Percentiles rank a stretch among this genome's conserved stretches.
These are phyloP conservation scores for Dioszegia aurantiaca DNA, from an alignment of 768 basidiomycete genomes.

Conservation along the genomic window DNA sequence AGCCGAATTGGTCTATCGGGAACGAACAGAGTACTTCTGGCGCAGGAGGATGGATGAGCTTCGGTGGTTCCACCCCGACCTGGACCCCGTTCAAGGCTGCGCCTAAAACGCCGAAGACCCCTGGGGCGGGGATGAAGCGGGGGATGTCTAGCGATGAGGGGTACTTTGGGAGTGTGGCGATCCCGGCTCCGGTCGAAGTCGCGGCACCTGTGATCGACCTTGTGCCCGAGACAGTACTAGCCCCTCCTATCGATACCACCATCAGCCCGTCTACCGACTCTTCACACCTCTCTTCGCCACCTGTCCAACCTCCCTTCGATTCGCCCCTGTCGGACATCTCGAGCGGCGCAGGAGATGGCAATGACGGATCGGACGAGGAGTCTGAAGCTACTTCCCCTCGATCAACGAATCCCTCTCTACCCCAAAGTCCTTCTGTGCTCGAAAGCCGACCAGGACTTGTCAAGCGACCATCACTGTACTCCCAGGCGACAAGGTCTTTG, in stretches of 20 bases:
- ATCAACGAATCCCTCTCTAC: slow-evolving; percentile 8
- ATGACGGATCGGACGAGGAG: slow-evolving; percentile 6
- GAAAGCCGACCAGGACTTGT: not conserved
- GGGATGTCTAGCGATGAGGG: slow-evolving; percentile 1
- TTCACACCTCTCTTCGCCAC: not conserved
- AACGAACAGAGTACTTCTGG: not conserved
- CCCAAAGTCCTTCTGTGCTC: not conserved
- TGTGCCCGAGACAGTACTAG: not conserved
- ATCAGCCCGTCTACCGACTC: not conserved
- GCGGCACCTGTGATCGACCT: not conserved
- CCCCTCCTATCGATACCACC: not conserved
- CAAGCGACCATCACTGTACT: slow-evolving; percentile 32
- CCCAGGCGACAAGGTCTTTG: slow-evolving; percentile 40
- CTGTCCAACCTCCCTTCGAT: not conserved
- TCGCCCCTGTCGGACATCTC: slow-evolving; percentile 5
- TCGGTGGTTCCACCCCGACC: not conserved
- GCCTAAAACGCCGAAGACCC: slow-evolving; percentile 3
- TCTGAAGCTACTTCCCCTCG: slow-evolving; percentile 4
- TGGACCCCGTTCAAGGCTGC: slow-evolving; percentile 2
- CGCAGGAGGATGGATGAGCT: not conserved
- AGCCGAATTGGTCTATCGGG: slow-evolving; percentile 10
- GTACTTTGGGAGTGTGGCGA: slow-evolving; percentile 8
- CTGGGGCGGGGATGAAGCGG: not conserved
- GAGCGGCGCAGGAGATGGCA: not conserved
- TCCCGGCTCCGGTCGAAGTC: not conserved